Evolutionary conservation across 148 eudicot species (phyloP), one percentile per base, ranked within the genome.

Genomic region (Limonium bicolor): DNA sequence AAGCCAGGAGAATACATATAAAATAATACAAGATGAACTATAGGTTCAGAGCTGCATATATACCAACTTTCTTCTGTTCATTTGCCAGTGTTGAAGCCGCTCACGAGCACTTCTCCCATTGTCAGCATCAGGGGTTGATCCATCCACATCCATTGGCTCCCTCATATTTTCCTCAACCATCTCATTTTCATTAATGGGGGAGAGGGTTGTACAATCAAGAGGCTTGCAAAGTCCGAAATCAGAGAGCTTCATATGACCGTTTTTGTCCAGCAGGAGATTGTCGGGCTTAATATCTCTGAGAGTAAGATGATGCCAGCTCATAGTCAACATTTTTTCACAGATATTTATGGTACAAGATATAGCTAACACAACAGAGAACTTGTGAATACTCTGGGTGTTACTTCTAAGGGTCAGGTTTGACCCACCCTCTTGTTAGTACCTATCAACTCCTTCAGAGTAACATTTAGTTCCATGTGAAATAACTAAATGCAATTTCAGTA

Each of bases 131-230:
- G 81, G 80, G 37, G 77, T 62, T 45, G 70, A 46, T 54, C 87
- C 79, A 55, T 86, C 96, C 40, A 86, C 54, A 36, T 86, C 96
- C 96, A 86, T 86, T 27, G 96, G 78, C 50, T 86, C 94, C 61
- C 61, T 71, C 22, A 62, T 41, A 48, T 53, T 67, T 26, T 73
- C 96, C 60, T 69, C 85, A 73, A 76, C 64, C 54, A 82, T 48
- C 60, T 82, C 94, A 58, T 86, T 66, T 63, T 86, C 96, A 48
- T 74, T 73, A 23, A 86, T 62, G n/a, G 96, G 78, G 48, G 96
- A 75, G 50, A 86, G 63, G 28, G 96, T 78, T 60, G 88, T 67
- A 63, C 74, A 76, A 48, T 80, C 80, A 18, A 80, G 80, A 24
- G 92, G 73, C 67, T 80, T 80, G 71, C 92, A 80, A 49, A 80